Percentiles rank a stretch among this genome's conserved stretches.
Evolutionary conservation across 2,329 filamentous ascomycete species (phyloP).

Genomic region (Colletotrichum cereale): DNA sequence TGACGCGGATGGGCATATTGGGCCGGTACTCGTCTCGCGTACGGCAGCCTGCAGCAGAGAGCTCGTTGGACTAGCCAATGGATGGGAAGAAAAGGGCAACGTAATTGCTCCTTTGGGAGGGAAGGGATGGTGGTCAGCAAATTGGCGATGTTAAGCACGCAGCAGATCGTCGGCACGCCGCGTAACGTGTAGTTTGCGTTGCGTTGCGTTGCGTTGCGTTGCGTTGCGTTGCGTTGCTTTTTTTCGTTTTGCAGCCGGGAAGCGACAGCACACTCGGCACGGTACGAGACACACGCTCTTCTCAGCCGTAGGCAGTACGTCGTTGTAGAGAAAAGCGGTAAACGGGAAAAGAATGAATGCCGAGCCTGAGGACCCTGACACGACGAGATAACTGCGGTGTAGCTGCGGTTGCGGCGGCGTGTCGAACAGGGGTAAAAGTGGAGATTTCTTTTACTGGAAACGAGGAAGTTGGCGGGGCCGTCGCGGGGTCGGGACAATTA

Average conservation of each 20-base stretch:
- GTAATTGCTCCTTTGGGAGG: neutral
- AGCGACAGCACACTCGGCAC: neutral
- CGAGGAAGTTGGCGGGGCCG: conserved; percentile 4
- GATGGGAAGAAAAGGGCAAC: conserved; percentile 4
- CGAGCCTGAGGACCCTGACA: conserved; percentile 29
- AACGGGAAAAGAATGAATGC: conserved; percentile 21
- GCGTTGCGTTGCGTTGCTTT: neutral
- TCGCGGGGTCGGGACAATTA: conserved; percentile 25
- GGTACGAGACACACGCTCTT: neutral
- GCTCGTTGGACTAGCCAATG: conserved; percentile 20
- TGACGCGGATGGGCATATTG: conserved; percentile 54
- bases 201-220: neutral
- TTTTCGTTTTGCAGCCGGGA: conserved; percentile 10
- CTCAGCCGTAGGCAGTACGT: neutral
- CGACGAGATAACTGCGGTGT: conserved; percentile 13
- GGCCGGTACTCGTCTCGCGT: neutral
- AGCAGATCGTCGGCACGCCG: neutral
- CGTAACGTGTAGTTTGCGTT: neutral
- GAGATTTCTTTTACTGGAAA: conserved; percentile 29
- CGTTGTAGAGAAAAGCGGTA: conserved; percentile 10
- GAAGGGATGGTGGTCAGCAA: conserved; percentile 10
- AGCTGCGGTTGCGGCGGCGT: conserved; percentile 7
- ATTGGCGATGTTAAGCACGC: neutral
- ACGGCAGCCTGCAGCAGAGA: neutral
- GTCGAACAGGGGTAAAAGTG: conserved; percentile 31